phyloP scores from a whole-genome alignment of 2,329 filamentous ascomycete species.

The Cordyceps farinosa region DNA sequence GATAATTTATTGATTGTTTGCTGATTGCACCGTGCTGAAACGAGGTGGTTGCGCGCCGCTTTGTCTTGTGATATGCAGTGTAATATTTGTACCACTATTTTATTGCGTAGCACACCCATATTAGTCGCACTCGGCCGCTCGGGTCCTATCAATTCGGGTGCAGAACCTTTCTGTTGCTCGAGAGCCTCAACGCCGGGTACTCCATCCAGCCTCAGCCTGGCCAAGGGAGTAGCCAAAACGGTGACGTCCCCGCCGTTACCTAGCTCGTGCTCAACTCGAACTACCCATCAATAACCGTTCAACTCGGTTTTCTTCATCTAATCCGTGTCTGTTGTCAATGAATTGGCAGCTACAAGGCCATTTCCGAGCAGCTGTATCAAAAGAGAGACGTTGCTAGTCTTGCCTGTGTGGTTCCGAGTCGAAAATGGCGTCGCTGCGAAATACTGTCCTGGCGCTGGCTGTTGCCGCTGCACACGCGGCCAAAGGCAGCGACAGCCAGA shows the following conservation, averaged over 20 bases:
- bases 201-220: neutral
- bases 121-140: neutral
- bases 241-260: neutral
- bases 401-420: neutral
- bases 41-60: neutral
- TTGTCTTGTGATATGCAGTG: neutral
- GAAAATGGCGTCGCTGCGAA: constrained; percentile 5
- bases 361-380: neutral
- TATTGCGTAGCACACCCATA: neutral
- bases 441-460: neutral
- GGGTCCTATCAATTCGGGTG: neutral
- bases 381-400: neutral
- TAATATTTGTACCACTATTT: neutral
- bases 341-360: neutral
- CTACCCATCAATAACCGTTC: neutral
- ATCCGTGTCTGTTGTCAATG: neutral
- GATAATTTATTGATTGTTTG: neutral
- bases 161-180: neutral
- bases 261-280: neutral
- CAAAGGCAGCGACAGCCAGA: constrained; percentile 4
- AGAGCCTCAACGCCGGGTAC: neutral
- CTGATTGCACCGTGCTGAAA: neutral
- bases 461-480: neutral
- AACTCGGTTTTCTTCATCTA: neutral
- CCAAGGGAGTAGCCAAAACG: neutral